phyloP scores from a whole-genome alignment of 257 asterid genomes.

The Gentiana straminea region DNA sequence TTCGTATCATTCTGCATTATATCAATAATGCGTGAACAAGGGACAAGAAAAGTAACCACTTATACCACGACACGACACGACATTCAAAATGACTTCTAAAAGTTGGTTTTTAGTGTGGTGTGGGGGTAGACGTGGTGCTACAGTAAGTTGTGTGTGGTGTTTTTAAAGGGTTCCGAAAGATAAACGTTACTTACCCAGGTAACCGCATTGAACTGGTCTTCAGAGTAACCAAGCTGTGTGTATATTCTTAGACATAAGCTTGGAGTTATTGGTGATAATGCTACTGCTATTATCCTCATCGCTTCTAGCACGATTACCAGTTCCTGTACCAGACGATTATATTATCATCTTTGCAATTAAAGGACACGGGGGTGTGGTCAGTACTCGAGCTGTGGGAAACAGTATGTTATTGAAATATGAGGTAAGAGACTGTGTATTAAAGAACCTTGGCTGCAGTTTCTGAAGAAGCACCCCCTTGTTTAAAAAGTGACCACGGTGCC shows the following conservation, averaged over 20 bases:
- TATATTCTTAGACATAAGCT: conserved; percentile 55
- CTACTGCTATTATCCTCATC: conserved; percentile 71
- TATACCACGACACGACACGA: too few relatives aligned
- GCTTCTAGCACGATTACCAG: conserved; percentile 69
- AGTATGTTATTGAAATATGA: not conserved
- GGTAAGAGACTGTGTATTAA: not conserved
- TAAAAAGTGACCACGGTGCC: conserved; percentile 91
- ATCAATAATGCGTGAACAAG: conserved; percentile 5
- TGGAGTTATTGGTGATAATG: conserved; percentile 79
- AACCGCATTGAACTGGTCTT: conserved; percentile 60
- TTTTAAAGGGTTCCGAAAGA: too few relatives aligned
- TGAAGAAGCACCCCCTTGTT: conserved; percentile 70
- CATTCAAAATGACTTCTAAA: too few relatives aligned
- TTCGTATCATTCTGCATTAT: conserved; percentile 59
- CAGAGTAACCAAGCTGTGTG: conserved; percentile 78
- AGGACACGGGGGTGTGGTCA: not conserved
- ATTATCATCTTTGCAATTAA: not conserved
- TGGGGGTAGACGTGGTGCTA: not conserved
- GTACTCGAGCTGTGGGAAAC: too few relatives aligned
- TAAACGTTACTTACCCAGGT: conserved; percentile 43
- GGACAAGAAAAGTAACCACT: not conserved
- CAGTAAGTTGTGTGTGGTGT: too few relatives aligned
- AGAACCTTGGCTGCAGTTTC: conserved; percentile 81
- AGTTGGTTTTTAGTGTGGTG: too few relatives aligned
- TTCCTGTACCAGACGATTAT: conserved; percentile 31